phyloP scores from a whole-genome alignment of 2,329 filamentous ascomycete species.

The Talaromyces sp. region DNA sequence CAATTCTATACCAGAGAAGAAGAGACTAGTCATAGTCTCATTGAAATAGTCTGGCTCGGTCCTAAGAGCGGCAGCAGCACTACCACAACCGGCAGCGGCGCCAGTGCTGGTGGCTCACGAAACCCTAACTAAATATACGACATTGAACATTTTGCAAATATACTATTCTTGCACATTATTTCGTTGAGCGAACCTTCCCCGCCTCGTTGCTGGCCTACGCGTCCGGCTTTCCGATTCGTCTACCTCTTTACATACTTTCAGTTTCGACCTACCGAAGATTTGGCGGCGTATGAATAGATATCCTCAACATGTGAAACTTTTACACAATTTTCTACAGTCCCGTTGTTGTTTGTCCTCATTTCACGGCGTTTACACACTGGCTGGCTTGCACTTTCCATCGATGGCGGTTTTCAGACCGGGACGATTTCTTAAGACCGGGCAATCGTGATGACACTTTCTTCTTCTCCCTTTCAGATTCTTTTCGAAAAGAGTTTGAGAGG shows the following conservation, averaged over 20 bases:
- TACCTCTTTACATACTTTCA: constrained; percentile 4
- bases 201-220: constrained; percentile 7
- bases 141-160: constrained; percentile 17
- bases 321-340: constrained; percentile 18
- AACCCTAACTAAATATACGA: constrained; percentile 19
- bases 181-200: constrained; percentile 15
- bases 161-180: constrained; percentile 22
- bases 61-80: constrained; percentile 33
- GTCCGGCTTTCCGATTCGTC: constrained; percentile 1
- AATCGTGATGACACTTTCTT: constrained; percentile 18
- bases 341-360: constrained; percentile 22
- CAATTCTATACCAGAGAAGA: constrained; percentile 44
- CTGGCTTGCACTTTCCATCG: constrained; percentile 15
- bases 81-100: constrained; percentile 33
- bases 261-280: not conserved
- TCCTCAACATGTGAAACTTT: constrained; percentile 21
- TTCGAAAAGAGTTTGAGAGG: not conserved
- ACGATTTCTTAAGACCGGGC: constrained; percentile 11
- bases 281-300: constrained; percentile 14
- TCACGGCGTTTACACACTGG: constrained; percentile 21
- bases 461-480: constrained; percentile 6
- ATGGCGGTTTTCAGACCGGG: no score
- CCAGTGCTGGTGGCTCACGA: constrained; percentile 33
- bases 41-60: constrained; percentile 47
- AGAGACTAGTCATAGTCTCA: constrained; percentile 42